These are phyloP conservation scores for Microascus cirrosus DNA, from an alignment of 2,329 filamentous ascomycete species.

Conservation along the genomic window DNA sequence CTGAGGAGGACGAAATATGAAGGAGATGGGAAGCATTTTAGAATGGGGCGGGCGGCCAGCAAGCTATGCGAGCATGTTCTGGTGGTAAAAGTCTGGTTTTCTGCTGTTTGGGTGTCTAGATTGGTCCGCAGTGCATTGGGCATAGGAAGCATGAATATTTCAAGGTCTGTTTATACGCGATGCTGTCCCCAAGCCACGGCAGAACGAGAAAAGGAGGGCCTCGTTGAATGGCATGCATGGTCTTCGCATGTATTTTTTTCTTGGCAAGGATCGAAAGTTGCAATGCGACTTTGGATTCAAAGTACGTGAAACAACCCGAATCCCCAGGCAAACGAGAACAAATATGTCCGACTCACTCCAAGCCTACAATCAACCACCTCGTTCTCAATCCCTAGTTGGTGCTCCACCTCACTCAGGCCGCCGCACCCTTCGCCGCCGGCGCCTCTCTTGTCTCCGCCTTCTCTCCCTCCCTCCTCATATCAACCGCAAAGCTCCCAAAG, in stretches of 20 bases:
- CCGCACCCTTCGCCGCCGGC: background rate
- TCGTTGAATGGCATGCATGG: no score
- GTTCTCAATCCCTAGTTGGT: no score
- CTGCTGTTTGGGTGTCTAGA: background rate
- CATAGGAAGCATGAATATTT: background rate
- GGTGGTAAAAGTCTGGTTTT: background rate
- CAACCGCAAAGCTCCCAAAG: background rate
- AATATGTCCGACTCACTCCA: no score
- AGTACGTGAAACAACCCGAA: no score
- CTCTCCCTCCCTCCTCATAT: background rate
- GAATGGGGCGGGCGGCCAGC: background rate
- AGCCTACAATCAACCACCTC: no score
- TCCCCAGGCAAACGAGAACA: no score
- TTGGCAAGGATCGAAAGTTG: no score
- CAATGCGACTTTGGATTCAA: no score
- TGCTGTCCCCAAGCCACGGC: background rate
- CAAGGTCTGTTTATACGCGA: background rate
- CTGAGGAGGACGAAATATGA: background rate
- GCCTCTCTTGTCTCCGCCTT: no score
- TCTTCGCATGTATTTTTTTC: no score
- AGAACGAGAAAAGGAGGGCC: no score
- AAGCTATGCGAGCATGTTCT: background rate
- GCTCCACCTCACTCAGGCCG: background rate
- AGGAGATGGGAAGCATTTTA: background rate
- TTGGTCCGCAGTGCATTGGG: no score